Evolutionary conservation across 2,329 filamentous ascomycete species (phyloP), one percentile per base, ranked within the genome.

Genomic region (Penicillium sp.): DNA sequence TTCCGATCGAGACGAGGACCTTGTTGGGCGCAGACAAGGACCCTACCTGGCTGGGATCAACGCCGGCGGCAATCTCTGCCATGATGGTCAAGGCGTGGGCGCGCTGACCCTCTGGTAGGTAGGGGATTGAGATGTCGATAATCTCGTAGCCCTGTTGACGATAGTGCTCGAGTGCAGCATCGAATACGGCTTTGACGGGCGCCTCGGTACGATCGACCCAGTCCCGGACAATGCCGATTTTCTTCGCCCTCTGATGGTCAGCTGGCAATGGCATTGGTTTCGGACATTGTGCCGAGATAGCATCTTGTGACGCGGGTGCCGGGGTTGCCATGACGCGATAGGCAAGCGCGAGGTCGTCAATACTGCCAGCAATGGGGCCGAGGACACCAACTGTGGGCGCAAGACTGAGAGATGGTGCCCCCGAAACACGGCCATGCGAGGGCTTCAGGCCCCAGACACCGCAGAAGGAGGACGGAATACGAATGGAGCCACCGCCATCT

Each of bases 401-500:
- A 44, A 82, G 74, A 49, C 80, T 80, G 11, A 74, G 68, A 1
- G 80, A 77, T 0, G 85, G 85, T 3, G 74, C 73, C 42, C 52
- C 74, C 38, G 79, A 78, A 5, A 86, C 78, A 34, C 89, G 83
- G 60, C 84, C 80, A 63, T 93, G 85, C 0, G 81, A 84, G 1
- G 88, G 76, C 68, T 95, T 95, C 49, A 95, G 76, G 2, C 89
- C 89, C 67, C 85, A 95, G 24, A 88, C 72, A 42, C 88, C 88
- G 65, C 88, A 93, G 71, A 86, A 91, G 29, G 78, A 77, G 0
- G 83, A 72, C 0, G 88, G 88, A 34, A 93, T 80, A 35, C 88
- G 82, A 48, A 88, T 79, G 51, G 83, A 87, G 50, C 87, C 87
- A 34, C 87, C 86, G 1, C 86, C 85, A 58, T 91, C 87, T 5